Evolutionary conservation across 2,329 filamentous ascomycete genomes (phyloP), one percentile per base, ranked within the genome.

Genomic region (Exophiala oligosperma): DNA sequence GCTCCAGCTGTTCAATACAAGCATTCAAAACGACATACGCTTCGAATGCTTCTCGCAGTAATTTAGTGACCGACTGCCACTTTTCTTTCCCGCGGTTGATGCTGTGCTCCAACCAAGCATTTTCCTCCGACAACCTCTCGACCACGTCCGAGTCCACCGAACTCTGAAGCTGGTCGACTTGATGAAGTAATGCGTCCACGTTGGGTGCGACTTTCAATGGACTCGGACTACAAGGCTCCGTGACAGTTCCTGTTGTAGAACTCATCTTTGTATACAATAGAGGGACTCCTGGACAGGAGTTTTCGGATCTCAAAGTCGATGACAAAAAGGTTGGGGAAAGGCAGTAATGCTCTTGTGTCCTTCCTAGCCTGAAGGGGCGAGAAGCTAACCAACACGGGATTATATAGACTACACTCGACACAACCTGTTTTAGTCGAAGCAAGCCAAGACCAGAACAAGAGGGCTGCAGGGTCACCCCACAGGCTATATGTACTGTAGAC

Each of bases 1-100:
- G n/a, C 29, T 53, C 37, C 3, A 53, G 41, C n/a, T 53, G 17
- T 28, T 53, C 38, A 46, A 53, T 32, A 46, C 32, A 53, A 21
- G 24, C 51, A 46, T 53, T 44, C 38, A 53, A 46, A 32, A 53
- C 51, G 9, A 53, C 38, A 46, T 53, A 53, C 11, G n/a, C 38
- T 53, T 53, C 51, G 37, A 44, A 53, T 11, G 51, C 51, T 28
- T 53, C 51, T 46, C 51, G 38, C 38, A 53, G 51, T 29, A 53
- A 14, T 6, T 29, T 53, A 32, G 51, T 35, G 32, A 24, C n/a
- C 32, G 51, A 53, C n/a, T 38, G 21, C 51, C 32, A 29, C 38
- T 46, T 53, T 53, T 53, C 28, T 53, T 38, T 46, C 38, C 51
- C 51, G 14, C 51, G 24, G 24, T 44, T 46, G 26, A 53, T 24